A percentile compares a stretch with the other conserved stretches of the same genome.
Evolutionary conservation across 352 stramenopile species (phyloP).

Genomic region (Pythium monospermum): DNA sequence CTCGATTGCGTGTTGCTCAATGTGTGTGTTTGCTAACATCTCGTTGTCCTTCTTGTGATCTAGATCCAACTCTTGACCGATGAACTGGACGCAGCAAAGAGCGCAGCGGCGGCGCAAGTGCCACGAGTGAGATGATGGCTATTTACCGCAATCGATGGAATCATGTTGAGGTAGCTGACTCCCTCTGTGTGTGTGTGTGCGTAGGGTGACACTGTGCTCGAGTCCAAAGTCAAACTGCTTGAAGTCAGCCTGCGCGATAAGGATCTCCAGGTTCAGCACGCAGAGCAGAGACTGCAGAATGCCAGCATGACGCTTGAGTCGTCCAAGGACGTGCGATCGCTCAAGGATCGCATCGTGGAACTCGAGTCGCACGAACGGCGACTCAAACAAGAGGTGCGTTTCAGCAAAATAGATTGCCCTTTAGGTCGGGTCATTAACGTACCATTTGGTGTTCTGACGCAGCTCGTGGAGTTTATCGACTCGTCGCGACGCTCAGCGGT

Average conservation of each 20-base stretch:
- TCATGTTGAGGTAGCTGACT: constrained; percentile 15
- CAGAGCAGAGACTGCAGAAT: constrained; percentile 35
- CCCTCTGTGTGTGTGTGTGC: background rate
- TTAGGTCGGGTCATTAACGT: too few species aligned
- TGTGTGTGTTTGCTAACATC: background rate
- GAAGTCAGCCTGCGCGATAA: constrained; percentile 63
- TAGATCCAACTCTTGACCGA: constrained; percentile 63
- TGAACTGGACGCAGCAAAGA: constrained; percentile 37
- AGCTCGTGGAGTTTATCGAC: constrained; percentile 68
- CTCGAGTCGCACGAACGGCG: constrained; percentile 56
- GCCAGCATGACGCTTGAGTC: constrained; percentile 45
- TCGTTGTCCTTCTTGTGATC: background rate
- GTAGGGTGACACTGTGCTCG: constrained; percentile 50
- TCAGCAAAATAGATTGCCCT: too few species aligned
- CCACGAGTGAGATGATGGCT: constrained; percentile 2
- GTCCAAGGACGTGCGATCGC: constrained; percentile 36
- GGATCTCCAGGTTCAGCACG: constrained; percentile 40
- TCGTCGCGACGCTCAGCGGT: constrained; percentile 55
- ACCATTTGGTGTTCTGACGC: too few species aligned
- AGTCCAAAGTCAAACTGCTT: constrained; percentile 65
- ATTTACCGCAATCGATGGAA: background rate
- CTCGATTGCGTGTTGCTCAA: background rate
- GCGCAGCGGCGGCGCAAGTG: constrained; percentile 12
- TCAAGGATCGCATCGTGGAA: constrained; percentile 60
- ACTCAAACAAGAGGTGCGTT: constrained; percentile 58